Percentiles rank a stretch among this genome's conserved stretches.
phyloP scores from a whole-genome alignment of 176 grass and related monocot species.

The Luzula sylvatica region DNA sequence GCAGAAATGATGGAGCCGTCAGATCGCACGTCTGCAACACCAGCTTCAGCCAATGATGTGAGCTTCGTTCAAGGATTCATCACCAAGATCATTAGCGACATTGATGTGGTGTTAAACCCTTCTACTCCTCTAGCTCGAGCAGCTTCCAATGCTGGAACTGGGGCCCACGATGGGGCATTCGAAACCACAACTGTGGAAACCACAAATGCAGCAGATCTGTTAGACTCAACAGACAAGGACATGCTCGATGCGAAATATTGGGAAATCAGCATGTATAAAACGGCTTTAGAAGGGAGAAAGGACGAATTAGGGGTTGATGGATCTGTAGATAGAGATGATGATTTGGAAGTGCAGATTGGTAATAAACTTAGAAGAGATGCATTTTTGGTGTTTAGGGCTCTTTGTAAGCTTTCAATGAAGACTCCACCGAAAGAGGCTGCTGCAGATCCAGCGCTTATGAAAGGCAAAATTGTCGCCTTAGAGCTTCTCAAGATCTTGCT shows the following conservation, averaged over 20 bases:
- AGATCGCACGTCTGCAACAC: slow-evolving; percentile 33
- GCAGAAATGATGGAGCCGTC: slow-evolving; percentile 80
- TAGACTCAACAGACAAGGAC: slow-evolving; percentile 93
- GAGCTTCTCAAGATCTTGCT: slow-evolving; percentile 97
- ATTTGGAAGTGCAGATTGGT: slow-evolving; percentile 81
- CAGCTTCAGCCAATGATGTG: slow-evolving; percentile 40
- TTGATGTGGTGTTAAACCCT: slow-evolving; percentile 67
- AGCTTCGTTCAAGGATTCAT: slow-evolving; percentile 91
- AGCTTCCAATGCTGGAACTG: slow-evolving; percentile 26
- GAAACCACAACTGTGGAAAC: slow-evolving; percentile 69
- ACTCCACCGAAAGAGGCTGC: slow-evolving; percentile 81
- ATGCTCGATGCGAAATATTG: slow-evolving; percentile 99
- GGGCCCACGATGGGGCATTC: slow-evolving; percentile 82
- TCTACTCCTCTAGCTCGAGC: slow-evolving; percentile 42
- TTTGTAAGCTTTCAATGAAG: slow-evolving; percentile 99
- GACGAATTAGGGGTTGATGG: slow-evolving; percentile 88
- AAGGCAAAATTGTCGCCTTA: slow-evolving; percentile 89
- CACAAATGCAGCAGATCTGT: slow-evolving; percentile 72
- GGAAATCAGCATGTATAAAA: slow-evolving; percentile 99
- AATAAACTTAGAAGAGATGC: slow-evolving; percentile 91
- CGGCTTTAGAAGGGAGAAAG: slow-evolving; percentile 82
- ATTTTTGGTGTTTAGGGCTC: slow-evolving; percentile 85
- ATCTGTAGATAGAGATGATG: slow-evolving; percentile 49
- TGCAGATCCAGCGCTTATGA: slow-evolving; percentile 72
- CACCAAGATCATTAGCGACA: slow-evolving; percentile 82